Base-by-base conservation (phyloP, 495 filamentous ascomycete genomes). In the Tuber magnatum region DNA sequence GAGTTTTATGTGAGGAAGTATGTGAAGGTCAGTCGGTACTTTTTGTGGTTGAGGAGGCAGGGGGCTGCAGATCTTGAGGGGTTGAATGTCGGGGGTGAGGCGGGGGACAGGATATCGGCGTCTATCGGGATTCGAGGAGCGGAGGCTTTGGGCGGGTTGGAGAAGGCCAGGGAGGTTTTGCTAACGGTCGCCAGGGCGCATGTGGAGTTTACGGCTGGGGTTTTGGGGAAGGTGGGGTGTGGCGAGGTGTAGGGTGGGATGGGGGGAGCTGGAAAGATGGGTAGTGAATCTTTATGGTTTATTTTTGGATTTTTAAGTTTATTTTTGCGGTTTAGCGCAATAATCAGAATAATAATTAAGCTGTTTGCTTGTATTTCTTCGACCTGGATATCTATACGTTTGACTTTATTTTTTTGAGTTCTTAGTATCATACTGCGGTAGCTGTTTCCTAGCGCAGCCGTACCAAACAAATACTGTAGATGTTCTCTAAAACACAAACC, bases 21-120 rank as follows among this genome's bases (percentile, higher is more conserved):
- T 16, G 7, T 61, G 24, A 61, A 28, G n/a, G 51, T 61, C 28
- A 61, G 10, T 5, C 51, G 12, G 10, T 61, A 61, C 51, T 61
- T 61, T 61, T 32, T 61, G n/a, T 61, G 51, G 51, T 32, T 61
- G n/a, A 61, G 12, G 51, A 61, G 51, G n/a, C 51, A 61, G 51
- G 51, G 51, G n/a, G 9, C 9, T 32, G n/a, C 10, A 10, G 28
- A 12, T 16, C 10, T 61, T 61, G 28, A 61, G n/a, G 51, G 28
- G n/a, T 61, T 61, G n/a, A 61, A 61, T 32, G 51, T 61, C n/a
- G 51, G 10, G 51, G 10, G 51, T n/a, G 51, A 61, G 12, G n/a
- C n/a, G 28, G 51, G n/a, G 2, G 51, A 2, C 12, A 61, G 0
- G n/a, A 61, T 61, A 28, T 32, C 28, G 51, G n/a, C 9, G 9